phyloP scores from a whole-genome alignment of 352 stramenopile genomes.

The Phytophthora citrophthora region DNA sequence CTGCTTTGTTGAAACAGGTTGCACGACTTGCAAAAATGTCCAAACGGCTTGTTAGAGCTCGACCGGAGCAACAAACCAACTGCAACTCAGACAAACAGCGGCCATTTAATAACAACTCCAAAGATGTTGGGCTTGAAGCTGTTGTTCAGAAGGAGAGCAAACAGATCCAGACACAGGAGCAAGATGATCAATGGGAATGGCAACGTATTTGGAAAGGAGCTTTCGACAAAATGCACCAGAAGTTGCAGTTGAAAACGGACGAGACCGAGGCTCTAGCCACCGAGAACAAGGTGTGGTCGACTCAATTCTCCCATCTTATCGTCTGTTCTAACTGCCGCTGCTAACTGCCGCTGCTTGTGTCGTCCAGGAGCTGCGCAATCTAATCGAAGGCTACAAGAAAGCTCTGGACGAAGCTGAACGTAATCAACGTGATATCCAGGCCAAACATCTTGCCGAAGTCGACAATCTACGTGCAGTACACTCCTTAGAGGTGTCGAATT shows the following conservation, averaged over 20 bases:
- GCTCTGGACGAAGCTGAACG: slow-evolving; percentile 43
- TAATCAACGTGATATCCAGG: slow-evolving; percentile 35
- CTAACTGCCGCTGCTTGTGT: not conserved
- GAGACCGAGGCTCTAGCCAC: slow-evolving; percentile 40
- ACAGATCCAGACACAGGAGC: slow-evolving; percentile 63
- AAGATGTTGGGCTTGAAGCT: not conserved
- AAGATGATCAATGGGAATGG: slow-evolving; percentile 76
- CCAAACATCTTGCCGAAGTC: slow-evolving; percentile 51
- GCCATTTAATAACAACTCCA: slow-evolving; percentile 15
- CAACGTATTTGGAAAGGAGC: slow-evolving; percentile 74
- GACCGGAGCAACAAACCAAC: not conserved
- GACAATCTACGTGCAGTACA: slow-evolving; percentile 55
- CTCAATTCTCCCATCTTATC: not conserved
- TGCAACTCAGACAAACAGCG: not conserved
- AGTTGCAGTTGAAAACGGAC: slow-evolving; percentile 41
- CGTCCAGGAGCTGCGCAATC: slow-evolving; percentile 47
- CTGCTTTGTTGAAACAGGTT: slow-evolving; percentile 23
- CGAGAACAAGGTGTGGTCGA: slow-evolving; percentile 51
- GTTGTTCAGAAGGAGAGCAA: slow-evolving; percentile 42
- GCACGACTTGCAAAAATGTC: slow-evolving; percentile 21
- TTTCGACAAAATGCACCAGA: slow-evolving; percentile 62
- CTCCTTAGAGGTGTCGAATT: slow-evolving; percentile 52
- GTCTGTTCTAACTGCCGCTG: not conserved
- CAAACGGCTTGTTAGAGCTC: slow-evolving; percentile 2
- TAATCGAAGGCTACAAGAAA: slow-evolving; percentile 50